Base-by-base conservation (phyloP, 2,329 filamentous ascomycete species). In the Scedosporium minutisporum region DNA sequence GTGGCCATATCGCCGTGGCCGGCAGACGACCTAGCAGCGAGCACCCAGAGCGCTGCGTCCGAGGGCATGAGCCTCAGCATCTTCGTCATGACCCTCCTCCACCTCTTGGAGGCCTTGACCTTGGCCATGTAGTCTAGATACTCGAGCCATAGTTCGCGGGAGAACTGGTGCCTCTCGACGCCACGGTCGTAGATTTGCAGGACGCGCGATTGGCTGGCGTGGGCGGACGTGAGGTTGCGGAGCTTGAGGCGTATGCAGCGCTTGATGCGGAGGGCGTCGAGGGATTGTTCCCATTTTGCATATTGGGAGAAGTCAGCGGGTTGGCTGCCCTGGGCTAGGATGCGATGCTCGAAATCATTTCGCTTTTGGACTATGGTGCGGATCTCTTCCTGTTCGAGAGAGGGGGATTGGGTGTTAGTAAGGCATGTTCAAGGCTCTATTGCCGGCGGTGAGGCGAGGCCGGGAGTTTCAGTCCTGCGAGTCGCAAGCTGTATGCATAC, bases 151-250 rank as follows among this genome's bases (percentile, higher is more conserved):
- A 99, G 80, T 2, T 83, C 83, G 42, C 92, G 71, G 70, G 90
- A 90, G 3, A 90, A 91, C 1, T 90, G 89, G 71, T 97, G 95
- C 66, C 91, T 91, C 71, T 85, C 83, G 29, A 93, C 91, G 21
- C 86, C 92, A 65, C 95, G 87, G 68, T 97, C 92, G 67, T 96
- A 89, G 66, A 97, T 88, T 73, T 89, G 89, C 71, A 97, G 92
- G 65, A 96, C 88, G 60, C 92, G 89, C 55, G 88, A 86, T 72
- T 96, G 89, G 21, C 90, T 90, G 57, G 85, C 82, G 71, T 91
- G 84, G 33, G 85, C 84, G 14, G 85, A 85, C 29, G 85, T 83
- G 64, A 80, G 77, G 66, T 80, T 76, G 66, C 88, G 89, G 68
- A 97, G 85, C 64, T 88, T 89, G 66, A 97, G 79, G 64, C 93